These are phyloP conservation scores for Aspergillus texensis DNA, from an alignment of 2,329 filamentous ascomycete genomes.

Conservation along the genomic window DNA sequence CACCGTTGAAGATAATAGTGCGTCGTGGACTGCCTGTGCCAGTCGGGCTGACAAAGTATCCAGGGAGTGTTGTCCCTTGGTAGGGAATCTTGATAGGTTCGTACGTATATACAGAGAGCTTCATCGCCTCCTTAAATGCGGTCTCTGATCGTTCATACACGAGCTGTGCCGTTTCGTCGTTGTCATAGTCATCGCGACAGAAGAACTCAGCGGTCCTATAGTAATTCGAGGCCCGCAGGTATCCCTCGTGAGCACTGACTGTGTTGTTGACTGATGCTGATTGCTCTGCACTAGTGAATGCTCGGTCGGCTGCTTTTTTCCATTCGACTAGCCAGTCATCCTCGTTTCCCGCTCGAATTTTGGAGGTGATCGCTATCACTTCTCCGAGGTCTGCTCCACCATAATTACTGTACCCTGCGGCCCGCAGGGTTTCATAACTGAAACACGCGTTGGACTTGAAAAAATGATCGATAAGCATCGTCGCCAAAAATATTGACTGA, in stretches of 20 bases:
- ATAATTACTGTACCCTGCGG: constrained; percentile 4
- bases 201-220: constrained; percentile 3
- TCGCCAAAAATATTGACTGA: not conserved
- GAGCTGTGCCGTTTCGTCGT: not conserved
- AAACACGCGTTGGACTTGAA: constrained; percentile 3
- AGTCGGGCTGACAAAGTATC: not conserved
- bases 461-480: constrained; percentile 1
- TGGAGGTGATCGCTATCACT: not conserved
- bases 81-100: constrained; percentile 2
- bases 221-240: constrained; percentile 1
- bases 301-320: constrained; percentile 3
- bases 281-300: not conserved
- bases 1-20: constrained; percentile 26
- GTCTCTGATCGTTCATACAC: not conserved
- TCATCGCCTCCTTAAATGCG: not conserved
- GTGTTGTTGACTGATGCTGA: not conserved
- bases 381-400: constrained; percentile 4
- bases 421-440: constrained; percentile 5
- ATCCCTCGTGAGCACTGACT: not conserved
- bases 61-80: not conserved
- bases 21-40: constrained; percentile 2
- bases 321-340: constrained; percentile 4
- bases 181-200: not conserved
- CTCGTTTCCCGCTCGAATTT: not conserved
- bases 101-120: not conserved